Evolutionary conservation across 805 yeast species (phyloP), one percentile per base, ranked within the genome.

Genomic region (Starmerella apicola): DNA sequence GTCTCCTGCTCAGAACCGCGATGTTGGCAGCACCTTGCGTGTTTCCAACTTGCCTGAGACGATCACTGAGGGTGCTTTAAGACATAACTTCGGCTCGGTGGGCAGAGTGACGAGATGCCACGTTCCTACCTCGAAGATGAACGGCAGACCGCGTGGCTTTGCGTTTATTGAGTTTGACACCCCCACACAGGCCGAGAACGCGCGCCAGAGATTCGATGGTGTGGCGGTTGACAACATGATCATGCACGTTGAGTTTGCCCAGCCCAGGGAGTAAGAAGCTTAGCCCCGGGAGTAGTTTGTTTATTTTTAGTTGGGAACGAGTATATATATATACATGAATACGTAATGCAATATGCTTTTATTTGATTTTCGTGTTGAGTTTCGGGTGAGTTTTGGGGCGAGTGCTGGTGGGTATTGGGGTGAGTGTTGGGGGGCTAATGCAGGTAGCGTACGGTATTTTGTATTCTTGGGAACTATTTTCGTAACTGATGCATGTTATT

Each of bases 81-180:
- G 86, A 56, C 66, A 65, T 52, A 78, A 78, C 58, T 73, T 91
- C 78, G 54, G 73, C 68, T 48, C 72, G 66, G 60, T 78, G 68
- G 67, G 93, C 75, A 54, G 74, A 66, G 66, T 73, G 43, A 74
- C 72, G 55, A 80, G 95, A 65, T 81, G 81, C 51, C 79, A 80
- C 48, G 70, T 91, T 43, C 85, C 85, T 44, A 81, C 82, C 67
- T 82, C 85, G 66, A 80, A 84, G 66, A 94, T 81, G 54, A 91
- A 97, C 21, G 91, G 94, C 50, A 79, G 78, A 62, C 81, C 95
- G 33, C 81, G 84, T 66, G 99, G 99, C 57, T 76, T 88, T 62
- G 97, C 97, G 5, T 91, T 83, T 62, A 93, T 86, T 50, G 78
- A 88, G 45, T 73, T 70, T 44, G 70, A 76, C 41, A 75, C 75